Evolutionary conservation across 768 basidiomycete species (phyloP).

Genomic region (Lactifluus echinatus): DNA sequence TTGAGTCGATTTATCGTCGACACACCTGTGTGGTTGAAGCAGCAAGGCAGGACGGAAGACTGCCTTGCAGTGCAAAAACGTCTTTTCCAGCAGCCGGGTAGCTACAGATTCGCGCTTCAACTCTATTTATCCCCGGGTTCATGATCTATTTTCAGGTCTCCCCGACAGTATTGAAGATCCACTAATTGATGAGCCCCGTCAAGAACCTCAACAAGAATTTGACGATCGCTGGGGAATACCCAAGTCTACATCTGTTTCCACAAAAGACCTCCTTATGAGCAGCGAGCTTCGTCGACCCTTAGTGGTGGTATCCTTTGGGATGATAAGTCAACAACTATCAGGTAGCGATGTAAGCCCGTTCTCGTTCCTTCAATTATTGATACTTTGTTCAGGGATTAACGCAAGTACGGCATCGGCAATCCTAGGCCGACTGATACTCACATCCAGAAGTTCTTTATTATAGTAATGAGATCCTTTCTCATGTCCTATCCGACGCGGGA

Average conservation of each 20-base stretch:
- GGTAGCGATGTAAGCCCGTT: slow-evolving; percentile 28
- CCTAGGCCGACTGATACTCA: background rate
- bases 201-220: slow-evolving; percentile 23
- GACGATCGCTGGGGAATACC: slow-evolving; percentile 22
- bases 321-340: slow-evolving; percentile 74
- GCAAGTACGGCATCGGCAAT: slow-evolving; percentile 37
- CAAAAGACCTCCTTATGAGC: slow-evolving; percentile 41
- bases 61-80: slow-evolving; percentile 36
- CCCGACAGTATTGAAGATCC: slow-evolving; percentile 7
- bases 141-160: slow-evolving; percentile 24
- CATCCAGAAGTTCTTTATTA: slow-evolving; percentile 68
- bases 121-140: background rate
- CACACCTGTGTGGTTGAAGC: slow-evolving; percentile 60
- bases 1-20: slow-evolving; percentile 50
- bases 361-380: background rate
- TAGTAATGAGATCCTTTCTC: slow-evolving; percentile 79
- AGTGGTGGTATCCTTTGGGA: slow-evolving; percentile 56
- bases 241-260: slow-evolving; percentile 31
- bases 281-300: slow-evolving; percentile 55
- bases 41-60: slow-evolving; percentile 41
- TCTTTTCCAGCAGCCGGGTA: slow-evolving; percentile 31
- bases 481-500: slow-evolving; percentile 68
- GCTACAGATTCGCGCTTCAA: background rate
- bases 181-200: slow-evolving; percentile 22
- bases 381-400: slow-evolving; percentile 50